Evolutionary conservation across 2,329 filamentous ascomycete genomes (phyloP), one percentile per base, ranked within the genome.

Genomic region (Ophiostoma pallidulum): DNA sequence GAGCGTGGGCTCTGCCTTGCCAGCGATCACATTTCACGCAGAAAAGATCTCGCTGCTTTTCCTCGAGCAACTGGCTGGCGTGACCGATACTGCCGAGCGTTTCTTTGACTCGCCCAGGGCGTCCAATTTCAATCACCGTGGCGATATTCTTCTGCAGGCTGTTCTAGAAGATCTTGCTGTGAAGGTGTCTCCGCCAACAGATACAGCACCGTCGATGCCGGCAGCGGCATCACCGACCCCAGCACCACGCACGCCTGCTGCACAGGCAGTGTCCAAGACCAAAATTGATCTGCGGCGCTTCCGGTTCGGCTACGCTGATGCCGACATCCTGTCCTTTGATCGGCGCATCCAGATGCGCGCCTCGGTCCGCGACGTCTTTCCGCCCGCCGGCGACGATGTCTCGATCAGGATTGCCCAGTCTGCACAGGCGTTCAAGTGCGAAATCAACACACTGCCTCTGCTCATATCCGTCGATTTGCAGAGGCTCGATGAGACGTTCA

Each of bases 401-500:
- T 74, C 73, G 2, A 59, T 80, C 35, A 75, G 73, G 49, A 62
- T 80, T 22, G 58, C 65, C 0, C 71, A 74, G 54, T 64, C 69
- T 2, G 52, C 63, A 1, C 66, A 69, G 2, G 64, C 62, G 5
- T 72, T 66, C 13, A 69, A 68, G 48, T 74, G 85, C 14, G 79
- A 85, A 28, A 62, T 95, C 13, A 77, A 80, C 45, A 94, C 89
- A 0, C 71, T 94, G 9, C 88, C 90, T 6, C 64, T 96, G 2
- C 78, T 82, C 50, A 62, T 95, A 9, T 77, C 81, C 48, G 66
- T 97, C 35, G 86, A 97, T 59, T 68, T 96, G 14, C 82, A 84
- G 53, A 77, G 78, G 47, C 67, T 97, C 19, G 92, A 97, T 56
- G 89, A 95, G 57, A 86, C 86, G 0, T 80, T 97, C 51, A 79